Evolutionary conservation across 2,329 filamentous ascomycete genomes (phyloP).

Genomic region (Leptographium lundbergii): DNA sequence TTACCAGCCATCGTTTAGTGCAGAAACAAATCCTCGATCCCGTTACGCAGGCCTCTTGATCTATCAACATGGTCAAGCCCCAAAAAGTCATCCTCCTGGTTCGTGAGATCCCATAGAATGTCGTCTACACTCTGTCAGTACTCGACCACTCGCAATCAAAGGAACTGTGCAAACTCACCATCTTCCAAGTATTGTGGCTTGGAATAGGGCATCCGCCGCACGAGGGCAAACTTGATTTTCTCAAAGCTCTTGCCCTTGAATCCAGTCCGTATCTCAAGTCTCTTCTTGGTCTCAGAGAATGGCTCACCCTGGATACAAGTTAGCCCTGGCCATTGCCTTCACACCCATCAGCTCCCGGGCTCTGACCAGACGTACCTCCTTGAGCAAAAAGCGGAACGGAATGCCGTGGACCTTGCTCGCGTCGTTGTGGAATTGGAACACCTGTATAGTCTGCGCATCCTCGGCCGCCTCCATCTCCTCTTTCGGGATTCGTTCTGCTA

Average conservation of each 20-base stretch:
- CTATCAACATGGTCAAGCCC: constrained; percentile 56
- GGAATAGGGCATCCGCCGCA: constrained; percentile 59
- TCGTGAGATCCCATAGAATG: constrained; percentile 39
- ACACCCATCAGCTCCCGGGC: neutral
- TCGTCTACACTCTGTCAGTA: constrained; percentile 34
- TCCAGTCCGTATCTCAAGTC: constrained; percentile 82
- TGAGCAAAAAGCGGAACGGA: constrained; percentile 81
- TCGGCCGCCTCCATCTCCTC: constrained; percentile 47
- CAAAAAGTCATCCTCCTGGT: constrained; percentile 46
- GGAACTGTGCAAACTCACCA: constrained; percentile 43
- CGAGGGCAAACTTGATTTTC: constrained; percentile 90
- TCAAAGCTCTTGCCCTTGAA: constrained; percentile 98
- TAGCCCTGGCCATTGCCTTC: constrained; percentile 13
- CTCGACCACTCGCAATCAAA: neutral
- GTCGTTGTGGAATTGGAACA: constrained; percentile 90
- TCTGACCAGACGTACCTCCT: constrained; percentile 43
- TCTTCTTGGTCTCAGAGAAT: constrained; percentile 86
- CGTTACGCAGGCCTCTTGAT: constrained; percentile 44
- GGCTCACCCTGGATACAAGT: constrained; percentile 50
- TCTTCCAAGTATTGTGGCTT: constrained; percentile 77
- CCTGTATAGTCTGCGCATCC: constrained; percentile 53
- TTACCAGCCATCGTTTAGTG: constrained; percentile 16
- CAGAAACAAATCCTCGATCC: constrained; percentile 50
- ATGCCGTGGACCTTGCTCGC: constrained; percentile 72
- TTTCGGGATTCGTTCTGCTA: constrained; percentile 69